A percentile compares a stretch with the other conserved stretches of the same genome.
Conservation (phyloP, 805 yeast species). For the Aciculoconidium aculeatum region DNA sequence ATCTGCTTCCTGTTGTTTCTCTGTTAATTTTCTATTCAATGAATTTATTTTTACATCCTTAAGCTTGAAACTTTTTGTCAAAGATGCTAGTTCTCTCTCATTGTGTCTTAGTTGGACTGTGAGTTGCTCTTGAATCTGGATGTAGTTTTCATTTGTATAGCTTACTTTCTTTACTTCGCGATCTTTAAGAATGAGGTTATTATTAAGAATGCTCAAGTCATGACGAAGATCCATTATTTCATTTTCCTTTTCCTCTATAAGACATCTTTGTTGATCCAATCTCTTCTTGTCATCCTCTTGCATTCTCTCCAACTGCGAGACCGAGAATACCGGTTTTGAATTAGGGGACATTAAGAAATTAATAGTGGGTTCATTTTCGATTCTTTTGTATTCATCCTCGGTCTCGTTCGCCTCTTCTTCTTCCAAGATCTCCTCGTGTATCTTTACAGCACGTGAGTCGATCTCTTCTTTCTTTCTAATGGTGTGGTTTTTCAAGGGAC, state of each 20-base stretch:
- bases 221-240: conserved; percentile 1
- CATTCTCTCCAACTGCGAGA: conserved; percentile 20
- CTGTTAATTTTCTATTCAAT: conserved; percentile 6
- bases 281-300: conserved; percentile 15
- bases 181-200: too few species aligned
- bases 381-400: conserved; percentile 8
- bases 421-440: too few species aligned
- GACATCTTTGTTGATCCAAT: conserved; percentile 6
- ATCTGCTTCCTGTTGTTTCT: too few species aligned
- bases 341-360: conserved; percentile 27
- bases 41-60: conserved; percentile 9
- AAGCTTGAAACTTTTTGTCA: conserved; percentile 17
- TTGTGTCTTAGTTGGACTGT: conserved; percentile 20
- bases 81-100: conserved; percentile 22
- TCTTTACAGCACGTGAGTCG: too few species aligned
- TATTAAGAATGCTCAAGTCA: conserved; percentile 5
- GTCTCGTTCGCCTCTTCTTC: conserved; percentile 6
- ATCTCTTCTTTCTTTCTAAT: conserved; percentile 1
- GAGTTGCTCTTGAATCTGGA: too few species aligned
- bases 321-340: conserved; percentile 27
- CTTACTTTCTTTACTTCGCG: too few species aligned
- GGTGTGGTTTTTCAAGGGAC: conserved; percentile 19
- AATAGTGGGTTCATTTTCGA: conserved; percentile 24
- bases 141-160: too few species aligned
- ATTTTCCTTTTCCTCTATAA: conserved; percentile 5